Percentiles rank a stretch among this genome's conserved stretches.
Conservation (phyloP, 257 asterid genomes). For the Mitragyna speciosa region DNA sequence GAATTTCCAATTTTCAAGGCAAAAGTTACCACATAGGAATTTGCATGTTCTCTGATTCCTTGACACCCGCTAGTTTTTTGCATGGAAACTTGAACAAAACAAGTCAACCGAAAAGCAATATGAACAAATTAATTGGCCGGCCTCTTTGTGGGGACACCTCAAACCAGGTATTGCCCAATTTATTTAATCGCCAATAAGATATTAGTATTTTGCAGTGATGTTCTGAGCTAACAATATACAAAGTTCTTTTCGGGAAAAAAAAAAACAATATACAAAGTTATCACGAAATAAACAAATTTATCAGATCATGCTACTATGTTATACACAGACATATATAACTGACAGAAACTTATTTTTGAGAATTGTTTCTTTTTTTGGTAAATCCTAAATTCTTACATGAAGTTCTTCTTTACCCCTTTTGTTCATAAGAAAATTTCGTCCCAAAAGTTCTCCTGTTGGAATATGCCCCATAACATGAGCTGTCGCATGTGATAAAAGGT, state of each 20-base stretch:
- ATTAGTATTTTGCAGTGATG: not conserved
- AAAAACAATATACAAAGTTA: not conserved
- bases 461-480: constrained; percentile 10
- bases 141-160: not conserved
- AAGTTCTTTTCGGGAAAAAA: too few relatives aligned
- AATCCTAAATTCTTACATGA: not conserved
- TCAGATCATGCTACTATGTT: not conserved
- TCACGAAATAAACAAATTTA: not conserved
- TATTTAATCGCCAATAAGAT: not conserved
- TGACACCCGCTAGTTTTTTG: too few relatives aligned
- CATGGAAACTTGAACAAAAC: too few relatives aligned
- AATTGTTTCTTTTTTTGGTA: not conserved
- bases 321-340: not conserved
- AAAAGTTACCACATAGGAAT: too few relatives aligned
- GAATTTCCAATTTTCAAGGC: too few relatives aligned
- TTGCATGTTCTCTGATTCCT: too few relatives aligned
- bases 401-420: too few relatives aligned
- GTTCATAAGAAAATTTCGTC: too few relatives aligned
- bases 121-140: constrained; percentile 9
- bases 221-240: not conserved
- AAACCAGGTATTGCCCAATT: not conserved
- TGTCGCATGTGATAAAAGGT: constrained; percentile 32
- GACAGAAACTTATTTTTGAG: not conserved
- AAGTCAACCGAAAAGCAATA: constrained; percentile 8
- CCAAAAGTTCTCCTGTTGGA: constrained; percentile 10